Evolutionary conservation across 495 filamentous ascomycete species (phyloP).

Genomic region (Thermochaetoides thermophila): DNA sequence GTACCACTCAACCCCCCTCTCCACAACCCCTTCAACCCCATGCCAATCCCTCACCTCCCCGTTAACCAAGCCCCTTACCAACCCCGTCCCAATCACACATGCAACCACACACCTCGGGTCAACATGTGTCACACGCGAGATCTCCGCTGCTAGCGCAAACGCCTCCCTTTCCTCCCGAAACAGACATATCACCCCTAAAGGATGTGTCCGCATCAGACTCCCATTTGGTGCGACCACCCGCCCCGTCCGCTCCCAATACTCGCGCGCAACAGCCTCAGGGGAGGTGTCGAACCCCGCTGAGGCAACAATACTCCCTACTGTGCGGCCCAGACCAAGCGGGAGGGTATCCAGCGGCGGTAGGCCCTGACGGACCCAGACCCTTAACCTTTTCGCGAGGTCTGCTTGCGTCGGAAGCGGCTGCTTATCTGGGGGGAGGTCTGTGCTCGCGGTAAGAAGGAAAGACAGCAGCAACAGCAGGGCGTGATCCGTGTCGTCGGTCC

Average conservation of each 20-base stretch:
- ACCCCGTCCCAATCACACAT: slow-evolving; percentile 25
- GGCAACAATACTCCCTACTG: slow-evolving; percentile 22
- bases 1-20: slow-evolving; percentile 12
- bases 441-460: slow-evolving; percentile 22
- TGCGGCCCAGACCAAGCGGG: slow-evolving; percentile 27
- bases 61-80: slow-evolving; percentile 27
- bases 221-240: slow-evolving; percentile 30
- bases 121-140: slow-evolving; percentile 26
- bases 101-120: slow-evolving; percentile 33
- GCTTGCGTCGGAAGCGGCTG: slow-evolving; percentile 7
- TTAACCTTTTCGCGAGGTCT: slow-evolving; percentile 27
- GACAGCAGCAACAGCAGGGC: slow-evolving; percentile 28
- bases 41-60: slow-evolving; percentile 24
- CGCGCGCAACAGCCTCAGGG: slow-evolving; percentile 17
- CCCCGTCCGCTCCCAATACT: slow-evolving; percentile 21
- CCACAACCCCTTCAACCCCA: slow-evolving; percentile 20
- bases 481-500: slow-evolving; percentile 41
- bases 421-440: background rate
- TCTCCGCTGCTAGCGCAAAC: slow-evolving; percentile 15
- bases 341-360: slow-evolving; percentile 25
- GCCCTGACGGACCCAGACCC: slow-evolving; percentile 26
- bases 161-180: slow-evolving; percentile 16
- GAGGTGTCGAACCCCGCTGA: slow-evolving; percentile 16
- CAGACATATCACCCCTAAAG: slow-evolving; percentile 27
- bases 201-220: slow-evolving; percentile 33